Conservation (phyloP, 2,329 filamentous ascomycete species). For the Sclerotinia subarctica region DNA sequence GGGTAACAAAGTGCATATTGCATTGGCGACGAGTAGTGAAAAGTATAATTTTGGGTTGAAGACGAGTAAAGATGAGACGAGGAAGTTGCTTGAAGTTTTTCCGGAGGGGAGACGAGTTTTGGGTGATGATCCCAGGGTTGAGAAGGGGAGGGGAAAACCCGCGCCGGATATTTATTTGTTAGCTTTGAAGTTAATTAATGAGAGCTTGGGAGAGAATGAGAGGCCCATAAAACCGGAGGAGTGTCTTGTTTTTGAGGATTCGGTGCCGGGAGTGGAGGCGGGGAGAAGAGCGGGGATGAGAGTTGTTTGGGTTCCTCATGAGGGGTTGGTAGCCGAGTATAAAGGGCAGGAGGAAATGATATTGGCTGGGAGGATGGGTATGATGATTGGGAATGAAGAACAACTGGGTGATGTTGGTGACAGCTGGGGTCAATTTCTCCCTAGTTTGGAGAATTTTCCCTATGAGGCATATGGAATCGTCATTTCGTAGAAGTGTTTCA, state of each 20-base stretch:
- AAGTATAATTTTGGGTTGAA: slow-evolving; percentile 19
- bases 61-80: slow-evolving; percentile 40
- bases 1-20: not conserved
- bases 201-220: slow-evolving; percentile 60
- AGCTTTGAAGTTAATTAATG: slow-evolving; percentile 80
- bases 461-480: slow-evolving; percentile 58
- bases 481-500: not conserved
- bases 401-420: slow-evolving; percentile 61
- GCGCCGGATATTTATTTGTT: slow-evolving; percentile 92
- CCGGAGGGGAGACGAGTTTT: slow-evolving; percentile 76
- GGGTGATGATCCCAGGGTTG: slow-evolving; percentile 80
- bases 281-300: slow-evolving; percentile 91
- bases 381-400: slow-evolving; percentile 44
- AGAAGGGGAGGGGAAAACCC: slow-evolving; percentile 79
- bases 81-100: slow-evolving; percentile 60
- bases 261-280: slow-evolving; percentile 87
- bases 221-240: slow-evolving; percentile 72
- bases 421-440: slow-evolving; percentile 57
- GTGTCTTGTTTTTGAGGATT: slow-evolving; percentile 95
- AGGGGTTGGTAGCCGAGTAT: slow-evolving; percentile 72
- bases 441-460: slow-evolving; percentile 52
- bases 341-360: slow-evolving; percentile 74
- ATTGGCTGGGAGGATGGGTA: slow-evolving; percentile 68
- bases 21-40: slow-evolving; percentile 3
- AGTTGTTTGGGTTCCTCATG: slow-evolving; percentile 88